phyloP scores from a whole-genome alignment of 306 rosid genomes.

The Lathyrus sativus region DNA sequence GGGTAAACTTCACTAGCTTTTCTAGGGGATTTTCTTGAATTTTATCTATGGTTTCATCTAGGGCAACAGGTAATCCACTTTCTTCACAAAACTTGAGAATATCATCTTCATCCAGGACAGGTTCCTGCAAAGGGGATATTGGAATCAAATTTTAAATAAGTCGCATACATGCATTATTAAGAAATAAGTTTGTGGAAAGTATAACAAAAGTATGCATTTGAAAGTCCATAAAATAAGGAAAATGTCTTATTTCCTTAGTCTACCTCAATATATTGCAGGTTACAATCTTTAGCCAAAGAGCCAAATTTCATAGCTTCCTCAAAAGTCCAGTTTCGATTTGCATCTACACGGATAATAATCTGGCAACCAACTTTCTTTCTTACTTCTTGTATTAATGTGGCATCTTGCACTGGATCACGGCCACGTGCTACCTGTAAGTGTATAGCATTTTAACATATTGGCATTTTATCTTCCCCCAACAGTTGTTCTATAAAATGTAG shows the following conservation, averaged over 20 bases:
- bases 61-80: constrained; percentile 83
- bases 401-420: constrained; percentile 70
- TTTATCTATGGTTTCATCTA: constrained; percentile 81
- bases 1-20: constrained; percentile 67
- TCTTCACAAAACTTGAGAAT: constrained; percentile 81
- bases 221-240: constrained; percentile 11
- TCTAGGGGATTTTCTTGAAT: constrained; percentile 65
- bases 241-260: constrained; percentile 22
- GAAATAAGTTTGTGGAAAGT: constrained; percentile 1
- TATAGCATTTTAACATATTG: constrained; percentile 34
- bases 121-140: constrained; percentile 66
- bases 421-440: constrained; percentile 69
- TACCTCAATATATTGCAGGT: constrained; percentile 92
- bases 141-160: constrained; percentile 29
- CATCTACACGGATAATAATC: constrained; percentile 80
- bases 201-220: neutral
- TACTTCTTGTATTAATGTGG: constrained; percentile 68
- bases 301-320: constrained; percentile 85
- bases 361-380: constrained; percentile 76
- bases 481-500: constrained; percentile 18
- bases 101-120: constrained; percentile 75
- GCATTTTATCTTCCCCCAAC: constrained; percentile 31
- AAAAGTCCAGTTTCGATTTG: constrained; percentile 84
- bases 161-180: constrained; percentile 5
- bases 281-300: constrained; percentile 72